Conservation (phyloP, 352 stramenopile species). For the Globisporangium cystogenes region DNA sequence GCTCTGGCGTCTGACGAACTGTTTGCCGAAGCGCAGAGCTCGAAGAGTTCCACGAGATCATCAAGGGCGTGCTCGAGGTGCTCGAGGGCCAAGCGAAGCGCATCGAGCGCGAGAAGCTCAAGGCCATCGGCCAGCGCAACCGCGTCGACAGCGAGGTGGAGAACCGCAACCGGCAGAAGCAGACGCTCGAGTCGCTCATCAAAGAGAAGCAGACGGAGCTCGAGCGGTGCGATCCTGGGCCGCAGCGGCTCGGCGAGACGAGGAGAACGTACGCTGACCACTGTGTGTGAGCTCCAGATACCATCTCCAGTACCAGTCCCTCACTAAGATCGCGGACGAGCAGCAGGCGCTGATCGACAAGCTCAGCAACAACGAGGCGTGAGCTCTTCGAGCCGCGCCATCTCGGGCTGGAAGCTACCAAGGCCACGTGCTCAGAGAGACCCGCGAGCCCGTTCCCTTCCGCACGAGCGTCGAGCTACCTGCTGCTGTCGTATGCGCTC, state of each 20-base stretch:
- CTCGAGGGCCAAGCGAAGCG: conserved; percentile 73
- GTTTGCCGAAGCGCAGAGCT: conserved; percentile 61
- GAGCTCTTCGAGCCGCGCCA: conserved; percentile 1
- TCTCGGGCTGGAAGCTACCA: background rate
- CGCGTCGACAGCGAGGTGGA: conserved; percentile 77
- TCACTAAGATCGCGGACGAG: conserved; percentile 74
- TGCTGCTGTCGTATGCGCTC: no score
- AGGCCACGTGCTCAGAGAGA: no score
- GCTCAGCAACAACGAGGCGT: conserved; percentile 86
- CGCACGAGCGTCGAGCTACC: background rate
- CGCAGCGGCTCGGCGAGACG: no score
- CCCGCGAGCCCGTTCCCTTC: background rate
- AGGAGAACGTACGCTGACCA: no score
- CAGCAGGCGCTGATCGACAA: conserved; percentile 81
- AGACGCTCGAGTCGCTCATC: conserved; percentile 72
- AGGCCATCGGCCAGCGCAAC: conserved; percentile 80
- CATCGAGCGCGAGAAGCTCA: conserved; percentile 80
- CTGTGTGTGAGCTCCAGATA: conserved; percentile 28
- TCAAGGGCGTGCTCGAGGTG: conserved; percentile 74
- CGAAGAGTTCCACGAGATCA: conserved; percentile 78
- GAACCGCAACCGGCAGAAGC: conserved; percentile 77
- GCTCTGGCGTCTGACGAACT: no score
- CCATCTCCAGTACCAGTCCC: conserved; percentile 72
- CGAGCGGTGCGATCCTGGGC: conserved; percentile 37
- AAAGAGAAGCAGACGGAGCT: conserved; percentile 82